Percentiles rank a stretch among this genome's conserved stretches.
phyloP scores from a whole-genome alignment of 2,329 filamentous ascomycete genomes.

The Penicillium frequentans region DNA sequence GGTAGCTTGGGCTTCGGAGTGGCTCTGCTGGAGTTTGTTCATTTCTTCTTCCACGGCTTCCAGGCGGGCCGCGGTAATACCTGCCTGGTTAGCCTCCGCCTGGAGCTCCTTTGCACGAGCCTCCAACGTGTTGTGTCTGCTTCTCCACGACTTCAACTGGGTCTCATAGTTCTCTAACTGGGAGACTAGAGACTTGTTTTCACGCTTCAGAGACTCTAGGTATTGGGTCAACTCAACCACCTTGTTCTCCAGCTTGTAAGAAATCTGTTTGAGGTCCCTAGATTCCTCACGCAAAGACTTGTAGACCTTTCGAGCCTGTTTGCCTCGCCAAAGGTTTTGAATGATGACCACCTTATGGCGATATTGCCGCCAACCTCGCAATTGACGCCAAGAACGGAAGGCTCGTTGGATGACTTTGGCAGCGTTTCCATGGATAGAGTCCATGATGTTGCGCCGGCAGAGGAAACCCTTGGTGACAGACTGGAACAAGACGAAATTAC shows the following conservation, averaged over 20 bases:
- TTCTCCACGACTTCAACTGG: conserved; percentile 96
- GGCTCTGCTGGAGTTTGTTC: conserved; percentile 82
- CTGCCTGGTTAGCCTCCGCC: conserved; percentile 94
- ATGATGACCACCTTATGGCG: conserved; percentile 85
- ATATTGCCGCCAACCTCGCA: conserved; percentile 82
- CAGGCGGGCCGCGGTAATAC: conserved; percentile 87
- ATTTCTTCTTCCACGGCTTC: conserved; percentile 94
- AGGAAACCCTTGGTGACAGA: conserved; percentile 90
- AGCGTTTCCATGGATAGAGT: conserved; percentile 89
- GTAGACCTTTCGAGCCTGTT: conserved; percentile 75
- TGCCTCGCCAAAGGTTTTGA: conserved; percentile 91
- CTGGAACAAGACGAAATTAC: conserved; percentile 84
- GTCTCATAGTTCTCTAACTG: conserved; percentile 95
- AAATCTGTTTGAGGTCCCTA: conserved; percentile 97
- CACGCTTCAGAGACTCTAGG: conserved; percentile 84
- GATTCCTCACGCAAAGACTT: conserved; percentile 92
- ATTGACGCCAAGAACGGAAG: conserved; percentile 78
- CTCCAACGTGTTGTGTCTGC: conserved; percentile 85
- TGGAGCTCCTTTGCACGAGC: conserved; percentile 90
- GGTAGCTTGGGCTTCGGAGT: conserved; percentile 85
- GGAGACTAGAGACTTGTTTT: conserved; percentile 84
- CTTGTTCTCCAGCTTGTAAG: conserved; percentile 99
- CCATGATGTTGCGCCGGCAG: conserved; percentile 85
- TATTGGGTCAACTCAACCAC: conserved; percentile 96
- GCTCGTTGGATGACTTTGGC: conserved; percentile 85